A percentile compares a stretch with the other conserved stretches of the same genome.
phyloP scores from a whole-genome alignment of 2,329 filamentous ascomycete genomes.

The Magnaporthiopsis rhizophila region DNA sequence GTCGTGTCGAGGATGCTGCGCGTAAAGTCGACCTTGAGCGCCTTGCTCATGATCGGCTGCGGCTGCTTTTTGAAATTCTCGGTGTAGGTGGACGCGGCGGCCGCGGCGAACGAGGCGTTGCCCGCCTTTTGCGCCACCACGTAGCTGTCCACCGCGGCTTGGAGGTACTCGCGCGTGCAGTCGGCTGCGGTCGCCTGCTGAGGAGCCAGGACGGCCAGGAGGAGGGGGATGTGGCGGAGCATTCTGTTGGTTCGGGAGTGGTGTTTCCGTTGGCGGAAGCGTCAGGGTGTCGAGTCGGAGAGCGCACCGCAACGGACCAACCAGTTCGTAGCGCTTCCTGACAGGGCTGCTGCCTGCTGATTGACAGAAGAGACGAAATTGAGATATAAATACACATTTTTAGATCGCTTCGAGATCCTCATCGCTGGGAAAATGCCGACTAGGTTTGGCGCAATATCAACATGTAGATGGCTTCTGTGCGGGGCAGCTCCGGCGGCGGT shows the following conservation, averaged over 20 bases:
- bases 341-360: too few species aligned
- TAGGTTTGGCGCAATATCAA: not conserved
- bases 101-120: constrained; percentile 7
- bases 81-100: constrained; percentile 9
- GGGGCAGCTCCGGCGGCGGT: too few species aligned
- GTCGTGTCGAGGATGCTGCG: constrained; percentile 25
- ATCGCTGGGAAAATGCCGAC: not conserved
- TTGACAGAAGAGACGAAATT: not conserved
- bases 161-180: constrained; percentile 11
- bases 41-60: constrained; percentile 19
- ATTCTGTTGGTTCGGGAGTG: not conserved
- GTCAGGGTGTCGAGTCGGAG: not conserved
- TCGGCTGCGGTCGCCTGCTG: not conserved
- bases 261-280: not conserved
- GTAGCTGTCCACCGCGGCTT: constrained; percentile 9
- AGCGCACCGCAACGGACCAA: not conserved
- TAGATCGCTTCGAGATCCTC: not conserved
- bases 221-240: not conserved
- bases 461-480: not conserved
- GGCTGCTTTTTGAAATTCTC: constrained; percentile 14
- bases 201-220: not conserved
- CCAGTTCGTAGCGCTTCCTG: not conserved
- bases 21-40: constrained; percentile 24
- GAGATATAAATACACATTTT: not conserved
- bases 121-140: constrained; percentile 11